Percentiles rank a stretch among this genome's conserved stretches.
These are phyloP conservation scores for Artemisia argyi DNA, from an alignment of 129 eudicot species.

Conservation along the genomic window DNA sequence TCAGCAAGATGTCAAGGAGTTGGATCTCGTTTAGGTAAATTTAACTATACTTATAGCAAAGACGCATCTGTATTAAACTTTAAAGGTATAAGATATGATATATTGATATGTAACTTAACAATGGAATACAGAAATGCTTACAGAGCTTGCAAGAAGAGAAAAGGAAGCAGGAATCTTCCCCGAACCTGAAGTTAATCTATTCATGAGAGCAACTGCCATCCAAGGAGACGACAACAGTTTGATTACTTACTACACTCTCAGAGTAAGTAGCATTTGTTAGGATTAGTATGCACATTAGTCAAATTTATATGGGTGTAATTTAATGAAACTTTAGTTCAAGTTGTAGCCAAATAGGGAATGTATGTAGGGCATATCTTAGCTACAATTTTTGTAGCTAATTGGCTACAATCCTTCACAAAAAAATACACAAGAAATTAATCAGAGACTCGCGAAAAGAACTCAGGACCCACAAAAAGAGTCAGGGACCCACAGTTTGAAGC, in stretches of 20 bases:
- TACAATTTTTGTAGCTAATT: too few relatives aligned
- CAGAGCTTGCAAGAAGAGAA: slow-evolving; percentile 79
- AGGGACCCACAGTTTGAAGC: too few relatives aligned
- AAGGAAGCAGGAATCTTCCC: slow-evolving; percentile 66
- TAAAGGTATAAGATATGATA: neutral
- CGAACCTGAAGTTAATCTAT: slow-evolving; percentile 84
- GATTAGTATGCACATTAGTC: too few relatives aligned
- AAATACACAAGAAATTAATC: too few relatives aligned
- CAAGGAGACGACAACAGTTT: slow-evolving; percentile 83
- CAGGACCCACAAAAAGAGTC: too few relatives aligned
- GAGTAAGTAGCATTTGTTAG: slow-evolving; percentile 43
- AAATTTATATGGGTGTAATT: too few relatives aligned
- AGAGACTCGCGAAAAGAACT: too few relatives aligned
- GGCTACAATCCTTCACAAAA: too few relatives aligned
- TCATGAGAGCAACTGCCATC: slow-evolving; percentile 94
- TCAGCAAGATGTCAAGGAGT: slow-evolving; percentile 95
- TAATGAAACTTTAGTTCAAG: too few relatives aligned
- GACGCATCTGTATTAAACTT: neutral
- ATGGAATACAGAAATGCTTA: slow-evolving; percentile 50
- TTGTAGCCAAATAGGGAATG: too few relatives aligned
- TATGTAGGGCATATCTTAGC: too few relatives aligned
- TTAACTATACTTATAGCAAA: neutral
- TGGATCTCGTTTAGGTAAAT: slow-evolving; percentile 78
- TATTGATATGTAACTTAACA: neutral
- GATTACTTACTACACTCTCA: slow-evolving; percentile 68